Conservation (phyloP, 1,284 basidiomycete genomes). For the Cystobasidiaceae sp. region DNA sequence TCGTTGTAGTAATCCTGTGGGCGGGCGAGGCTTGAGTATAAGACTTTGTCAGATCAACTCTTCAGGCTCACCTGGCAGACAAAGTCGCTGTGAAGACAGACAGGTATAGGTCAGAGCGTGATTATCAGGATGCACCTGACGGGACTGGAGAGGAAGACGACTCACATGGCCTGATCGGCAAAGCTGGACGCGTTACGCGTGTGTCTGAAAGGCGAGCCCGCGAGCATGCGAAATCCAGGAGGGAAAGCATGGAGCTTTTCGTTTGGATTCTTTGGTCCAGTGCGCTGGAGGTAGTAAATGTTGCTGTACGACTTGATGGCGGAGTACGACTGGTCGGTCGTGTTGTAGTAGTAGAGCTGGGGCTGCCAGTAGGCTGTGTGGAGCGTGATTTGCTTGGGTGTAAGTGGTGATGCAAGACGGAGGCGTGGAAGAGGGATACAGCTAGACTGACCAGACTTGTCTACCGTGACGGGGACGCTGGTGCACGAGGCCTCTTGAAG, state of each 20-base stretch:
- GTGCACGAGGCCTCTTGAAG: slow-evolving; percentile 46
- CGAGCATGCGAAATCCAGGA: slow-evolving; percentile 33
- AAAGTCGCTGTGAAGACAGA: neutral
- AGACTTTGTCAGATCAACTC: too few relatives aligned
- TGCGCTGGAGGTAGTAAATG: slow-evolving; percentile 14
- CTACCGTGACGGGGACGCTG: slow-evolving; percentile 47
- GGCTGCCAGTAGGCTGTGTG: neutral
- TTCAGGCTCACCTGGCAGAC: too few relatives aligned
- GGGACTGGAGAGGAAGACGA: neutral
- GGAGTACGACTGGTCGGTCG: slow-evolving; percentile 41
- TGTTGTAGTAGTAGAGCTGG: slow-evolving; percentile 48
- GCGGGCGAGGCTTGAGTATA: too few relatives aligned
- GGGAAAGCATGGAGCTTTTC: slow-evolving; percentile 17
- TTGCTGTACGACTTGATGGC: slow-evolving; percentile 38
- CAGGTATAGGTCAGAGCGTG: neutral
- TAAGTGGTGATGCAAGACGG: neutral
- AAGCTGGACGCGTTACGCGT: slow-evolving; percentile 28
- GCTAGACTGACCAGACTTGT: too few relatives aligned
- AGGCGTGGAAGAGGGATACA: too few relatives aligned
- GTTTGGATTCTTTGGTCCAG: slow-evolving; percentile 12
- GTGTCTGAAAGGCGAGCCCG: slow-evolving; percentile 31
- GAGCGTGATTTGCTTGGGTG: neutral
- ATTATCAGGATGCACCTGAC: neutral
- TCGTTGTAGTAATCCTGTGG: neutral
- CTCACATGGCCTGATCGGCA: slow-evolving; percentile 32